Base-by-base conservation (phyloP, 176 grass and related monocot species). In the Oryza meyeriana region DNA sequence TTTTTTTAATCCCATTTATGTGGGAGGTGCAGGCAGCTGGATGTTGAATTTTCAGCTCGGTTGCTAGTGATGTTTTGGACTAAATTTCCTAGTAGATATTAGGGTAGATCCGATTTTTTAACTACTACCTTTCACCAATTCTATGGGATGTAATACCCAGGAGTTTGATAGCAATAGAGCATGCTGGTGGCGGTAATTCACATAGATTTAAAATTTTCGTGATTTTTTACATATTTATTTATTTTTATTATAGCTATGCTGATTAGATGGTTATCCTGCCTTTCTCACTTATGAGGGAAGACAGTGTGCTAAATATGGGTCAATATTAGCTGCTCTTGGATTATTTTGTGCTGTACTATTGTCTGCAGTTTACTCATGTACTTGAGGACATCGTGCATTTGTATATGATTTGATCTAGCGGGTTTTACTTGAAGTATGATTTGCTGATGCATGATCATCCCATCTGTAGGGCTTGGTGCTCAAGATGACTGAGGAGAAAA, bases 401-500 rank as follows among this genome's bases (percentile, higher is more conserved):
- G 9, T 71, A 16, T 77, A 72, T 28, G 0, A 59, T 73, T 89
- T 85, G 18, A 57, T 85, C 63, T 75, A 16, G 77, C 55, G 28
- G 7, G 41, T 4, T 35, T 57, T 64, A 71, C 52, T 76, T 41
- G 40, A 39, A 58, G 33, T 58, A 27, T 36, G 7, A 28, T 79
- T 10, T 67, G 6, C 42, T 72, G 18, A 86, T 39, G n/a, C 34
- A 35, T 61, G 18, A 55, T 29, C 16, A 18, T 77, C 38, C 29
- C n/a, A 61, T 62, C 78, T 77, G 28, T 74, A 90, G 79, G 72
- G 69, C 22, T 88, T 91, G 90, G 72, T 88, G 61, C 59, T 83
- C 10, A 85, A 80, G 45, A 79, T 85, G 76, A 66, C 29, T 16
- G 61, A 90, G 63, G 59, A 44, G n/a, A 47, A 13, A 78, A 75